These are phyloP conservation scores for Allium sativum DNA, from an alignment of 106 monocot genomes.

Conservation along the genomic window DNA sequence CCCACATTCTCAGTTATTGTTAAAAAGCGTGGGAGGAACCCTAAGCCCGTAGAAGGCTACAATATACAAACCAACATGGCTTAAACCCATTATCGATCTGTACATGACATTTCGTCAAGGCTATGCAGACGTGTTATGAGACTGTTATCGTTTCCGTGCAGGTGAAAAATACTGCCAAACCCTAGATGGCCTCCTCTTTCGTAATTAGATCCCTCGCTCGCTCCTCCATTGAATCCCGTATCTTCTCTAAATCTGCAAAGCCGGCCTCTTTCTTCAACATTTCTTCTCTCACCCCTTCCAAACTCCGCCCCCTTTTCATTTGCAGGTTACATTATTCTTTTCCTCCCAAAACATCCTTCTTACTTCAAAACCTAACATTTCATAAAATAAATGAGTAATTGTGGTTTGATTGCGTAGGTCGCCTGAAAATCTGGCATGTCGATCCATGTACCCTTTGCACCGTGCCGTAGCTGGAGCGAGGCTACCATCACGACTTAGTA, in stretches of 20 bases:
- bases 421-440: constrained; percentile 35
- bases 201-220: constrained; percentile 10
- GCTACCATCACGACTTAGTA: constrained; percentile 52
- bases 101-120: too few relatives aligned
- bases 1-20: too few relatives aligned
- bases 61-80: too few relatives aligned
- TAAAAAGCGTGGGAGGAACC: too few relatives aligned
- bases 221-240: constrained; percentile 10
- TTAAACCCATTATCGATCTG: too few relatives aligned
- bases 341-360: not conserved
- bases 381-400: not conserved
- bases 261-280: not conserved
- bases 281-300: not conserved
- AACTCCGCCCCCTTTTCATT: not conserved
- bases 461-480: constrained; percentile 56
- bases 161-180: too few relatives aligned
- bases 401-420: constrained; percentile 9
- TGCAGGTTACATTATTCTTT: not conserved
- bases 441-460: constrained; percentile 44
- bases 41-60: too few relatives aligned
- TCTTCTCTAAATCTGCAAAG: constrained; percentile 5
- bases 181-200: constrained; percentile 8
- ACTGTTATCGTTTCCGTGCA: too few relatives aligned
- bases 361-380: not conserved
- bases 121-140: too few relatives aligned